phyloP scores from a whole-genome alignment of 176 grass and related monocot species.

The Phragmites australis region DNA sequence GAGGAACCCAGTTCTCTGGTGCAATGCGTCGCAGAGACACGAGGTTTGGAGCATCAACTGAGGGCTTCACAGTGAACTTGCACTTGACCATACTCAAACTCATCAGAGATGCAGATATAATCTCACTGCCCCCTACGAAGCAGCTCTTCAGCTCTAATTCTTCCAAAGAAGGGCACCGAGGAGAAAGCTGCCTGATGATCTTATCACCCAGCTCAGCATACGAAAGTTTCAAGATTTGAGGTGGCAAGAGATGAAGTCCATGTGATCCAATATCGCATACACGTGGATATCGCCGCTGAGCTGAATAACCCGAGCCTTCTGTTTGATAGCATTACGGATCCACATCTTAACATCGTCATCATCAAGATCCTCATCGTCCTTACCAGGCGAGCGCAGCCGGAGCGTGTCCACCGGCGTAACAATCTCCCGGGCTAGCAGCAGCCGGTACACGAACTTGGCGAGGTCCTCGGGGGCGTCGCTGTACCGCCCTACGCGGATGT shows the following conservation, averaged over 20 bases:
- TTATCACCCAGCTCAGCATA: not conserved
- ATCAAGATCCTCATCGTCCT: not conserved
- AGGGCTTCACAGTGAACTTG: not conserved
- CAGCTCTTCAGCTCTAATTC: constrained; percentile 32
- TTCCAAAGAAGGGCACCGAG: constrained; percentile 32
- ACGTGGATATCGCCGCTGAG: not conserved
- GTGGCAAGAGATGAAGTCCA: not conserved
- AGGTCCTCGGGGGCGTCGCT: not conserved
- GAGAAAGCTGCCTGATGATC: not conserved
- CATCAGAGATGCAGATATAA: constrained; percentile 23
- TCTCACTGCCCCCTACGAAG: not conserved
- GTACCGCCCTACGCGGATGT: not conserved
- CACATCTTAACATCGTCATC: not conserved
- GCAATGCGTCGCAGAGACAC: not conserved
- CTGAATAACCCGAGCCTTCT: constrained; percentile 10
- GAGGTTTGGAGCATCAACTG: constrained; percentile 28
- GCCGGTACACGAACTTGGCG: not conserved
- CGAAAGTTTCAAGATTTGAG: constrained; percentile 27
- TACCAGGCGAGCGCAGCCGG: not conserved
- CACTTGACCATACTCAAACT: constrained; percentile 25
- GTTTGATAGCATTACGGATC: constrained; percentile 5
- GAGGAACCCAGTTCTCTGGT: constrained; percentile 10
- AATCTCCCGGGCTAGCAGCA: not conserved
- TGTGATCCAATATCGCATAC: not conserved
- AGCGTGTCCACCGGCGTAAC: not conserved